phyloP scores from a whole-genome alignment of 768 basidiomycete genomes.

The Termitomyces sp. region DNA sequence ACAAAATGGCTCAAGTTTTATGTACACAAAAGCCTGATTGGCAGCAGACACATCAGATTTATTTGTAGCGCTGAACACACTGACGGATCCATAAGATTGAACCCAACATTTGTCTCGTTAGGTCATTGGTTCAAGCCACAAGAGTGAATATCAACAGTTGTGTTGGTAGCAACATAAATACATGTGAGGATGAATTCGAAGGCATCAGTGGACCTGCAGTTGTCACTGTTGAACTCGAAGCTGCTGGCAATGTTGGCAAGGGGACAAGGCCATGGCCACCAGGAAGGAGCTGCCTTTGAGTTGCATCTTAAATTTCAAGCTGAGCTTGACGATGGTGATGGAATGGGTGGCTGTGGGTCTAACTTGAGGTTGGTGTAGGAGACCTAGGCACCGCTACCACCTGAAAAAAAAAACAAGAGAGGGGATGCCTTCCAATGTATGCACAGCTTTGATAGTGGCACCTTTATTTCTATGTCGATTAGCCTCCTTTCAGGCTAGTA shows the following conservation, averaged over 20 bases:
- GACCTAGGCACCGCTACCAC: constrained; percentile 34
- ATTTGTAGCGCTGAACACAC: constrained; percentile 38
- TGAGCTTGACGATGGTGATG: constrained; percentile 35
- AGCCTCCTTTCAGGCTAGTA: neutral
- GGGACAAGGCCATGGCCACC: constrained; percentile 25
- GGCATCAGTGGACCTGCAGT: constrained; percentile 31
- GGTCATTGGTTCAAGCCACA: constrained; percentile 42
- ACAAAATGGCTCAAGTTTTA: constrained; percentile 30
- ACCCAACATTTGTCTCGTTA: constrained; percentile 33
- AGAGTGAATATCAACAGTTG: constrained; percentile 35
- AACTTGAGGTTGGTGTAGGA: constrained; percentile 46
- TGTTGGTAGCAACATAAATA: constrained; percentile 24
- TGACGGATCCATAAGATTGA: constrained; percentile 45
- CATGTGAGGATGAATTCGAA: constrained; percentile 45
- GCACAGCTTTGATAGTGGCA: constrained; percentile 46
- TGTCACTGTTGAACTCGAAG: constrained; percentile 49
- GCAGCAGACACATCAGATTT: constrained; percentile 40
- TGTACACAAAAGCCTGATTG: constrained; percentile 35
- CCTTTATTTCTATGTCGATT: constrained; percentile 26
- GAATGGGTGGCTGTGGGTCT: constrained; percentile 28
- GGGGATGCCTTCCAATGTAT: constrained; percentile 44
- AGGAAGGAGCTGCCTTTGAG: constrained; percentile 27
- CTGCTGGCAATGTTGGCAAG: constrained; percentile 32
- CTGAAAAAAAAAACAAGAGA: constrained; percentile 50
- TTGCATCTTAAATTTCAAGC: constrained; percentile 37